Base-by-base conservation (phyloP, 345 rosid genomes). In the Camelina hispida region DNA sequence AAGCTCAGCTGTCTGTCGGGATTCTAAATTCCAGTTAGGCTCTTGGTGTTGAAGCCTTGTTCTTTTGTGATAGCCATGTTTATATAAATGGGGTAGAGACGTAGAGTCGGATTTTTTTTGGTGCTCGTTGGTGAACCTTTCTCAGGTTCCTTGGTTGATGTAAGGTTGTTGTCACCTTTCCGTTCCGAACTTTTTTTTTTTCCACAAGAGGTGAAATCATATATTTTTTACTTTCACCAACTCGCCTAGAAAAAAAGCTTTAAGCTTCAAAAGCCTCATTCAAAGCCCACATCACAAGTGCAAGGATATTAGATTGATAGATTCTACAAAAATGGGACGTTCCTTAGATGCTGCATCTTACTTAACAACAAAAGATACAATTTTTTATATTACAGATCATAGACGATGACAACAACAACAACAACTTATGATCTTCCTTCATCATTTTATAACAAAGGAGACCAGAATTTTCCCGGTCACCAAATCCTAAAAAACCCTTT, bases 301-400 rank as follows among this genome's bases (percentile, higher is more conserved):
- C 7, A 20, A 53, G 12, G 35, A 5, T 32, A 32, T 6, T 32
- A 6, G 35, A 32, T 6, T 32, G 7, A 32, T 32, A 7, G 37
- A 34, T 8, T 34, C 37, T 7, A 34, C 67, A 50, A 74, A 57
- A 57, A 12, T 10, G 32, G 25, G 66, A 23, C 10, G 16, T 48
- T 58, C n/a, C 48, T 57, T 7, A 42, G 68, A 46, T 20, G 44
- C 7, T 37, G 66, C 13, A 55, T 62, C 80, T 63, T 34, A 4
- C 75, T 62, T 16, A 8, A 63, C 71, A 70, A 54, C 80, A 71
- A 56, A 63, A 70, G 62, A 56, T 46, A 62, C 66, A 62, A 16
- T 23, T 44, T 44, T 54, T 71, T 57, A 77, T n/a, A 64, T 47
- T 56, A 77, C 76, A 77, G 67, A 77, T 57, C 56, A 64, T 25